phyloP scores from a whole-genome alignment of 176 grass and related monocot genomes.

The Areca catechu region DNA sequence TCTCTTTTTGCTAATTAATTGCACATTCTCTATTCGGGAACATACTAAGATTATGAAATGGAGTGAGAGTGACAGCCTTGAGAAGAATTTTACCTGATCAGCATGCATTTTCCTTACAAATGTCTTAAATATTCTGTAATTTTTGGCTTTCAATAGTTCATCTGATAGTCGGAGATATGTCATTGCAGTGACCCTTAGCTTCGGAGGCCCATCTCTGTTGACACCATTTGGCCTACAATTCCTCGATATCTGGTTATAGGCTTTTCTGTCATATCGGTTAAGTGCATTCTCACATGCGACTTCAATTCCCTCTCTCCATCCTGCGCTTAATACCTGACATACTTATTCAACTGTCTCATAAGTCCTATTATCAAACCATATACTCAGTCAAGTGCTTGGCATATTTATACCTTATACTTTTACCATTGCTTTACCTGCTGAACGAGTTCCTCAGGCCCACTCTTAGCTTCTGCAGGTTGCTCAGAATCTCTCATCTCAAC shows the following conservation, averaged over 20 bases:
- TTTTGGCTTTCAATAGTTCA: constrained; percentile 46
- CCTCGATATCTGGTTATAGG: constrained; percentile 75
- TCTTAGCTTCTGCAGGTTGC: constrained; percentile 43
- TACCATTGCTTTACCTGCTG: constrained; percentile 48
- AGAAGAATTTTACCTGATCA: constrained; percentile 40
- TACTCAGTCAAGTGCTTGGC: not conserved
- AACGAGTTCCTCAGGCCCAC: constrained; percentile 71
- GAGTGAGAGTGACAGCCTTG: too few species aligned
- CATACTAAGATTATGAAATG: too few species aligned
- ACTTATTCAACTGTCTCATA: too few species aligned
- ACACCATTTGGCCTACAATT: constrained; percentile 63
- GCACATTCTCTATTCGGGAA: too few species aligned
- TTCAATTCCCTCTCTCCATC: constrained; percentile 76
- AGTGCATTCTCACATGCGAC: constrained; percentile 78
- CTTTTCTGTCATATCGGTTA: constrained; percentile 54
- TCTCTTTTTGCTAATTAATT: too few species aligned
- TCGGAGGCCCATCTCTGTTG: constrained; percentile 38
- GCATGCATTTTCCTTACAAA: constrained; percentile 94
- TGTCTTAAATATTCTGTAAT: constrained; percentile 58
- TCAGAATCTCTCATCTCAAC: constrained; percentile 71
- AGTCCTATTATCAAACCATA: too few species aligned
- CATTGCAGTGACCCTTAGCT: constrained; percentile 51
- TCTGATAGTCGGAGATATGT: constrained; percentile 75
- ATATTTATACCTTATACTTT: not conserved
- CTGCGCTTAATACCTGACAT: constrained; percentile 64